Evolutionary conservation across 176 grass and related monocot species (phyloP), one percentile per base, ranked within the genome.

Genomic region (Chrysopogon serrulatus): DNA sequence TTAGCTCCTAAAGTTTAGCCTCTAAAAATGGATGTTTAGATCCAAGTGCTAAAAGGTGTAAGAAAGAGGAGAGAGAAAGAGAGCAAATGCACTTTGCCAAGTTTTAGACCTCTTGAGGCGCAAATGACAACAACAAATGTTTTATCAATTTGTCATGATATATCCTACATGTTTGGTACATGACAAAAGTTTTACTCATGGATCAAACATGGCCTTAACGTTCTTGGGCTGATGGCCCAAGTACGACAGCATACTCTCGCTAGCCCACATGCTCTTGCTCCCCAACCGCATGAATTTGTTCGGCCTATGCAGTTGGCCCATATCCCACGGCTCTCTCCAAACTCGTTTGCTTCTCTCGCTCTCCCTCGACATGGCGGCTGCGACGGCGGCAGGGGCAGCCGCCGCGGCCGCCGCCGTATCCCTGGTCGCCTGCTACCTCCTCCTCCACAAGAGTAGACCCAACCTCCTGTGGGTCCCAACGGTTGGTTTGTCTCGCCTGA

Each of bases 341-440:
- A 11, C 37, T 23, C 1, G 21, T 27, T 32, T 64, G 64, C 13
- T 30, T 60, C 79, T 24, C 73, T 28, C 65, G 27, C 67, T 21
- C 19, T 73, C 27, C 11, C 34, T 70, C 49, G 34, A 23, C 16
- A 99, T 99, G 96, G 91, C 89, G 74, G 85, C 63, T 80, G 90
- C 79, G 78, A 86, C 77, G 68, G 80, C 61, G 41, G 85, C 80
- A 26, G 77, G 68, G 64, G 86, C 80, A 5, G 86, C 77, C 65
- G 84, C 88, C 34, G 91, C 89, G 26, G 89, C 91, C 66, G 79
- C 92, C 36, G 90, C 95, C 65, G 69, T 88, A 51, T 86, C 91
- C 41, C 32, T 99, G 45, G 16, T 98, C 43, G 83, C 87, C 1
- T 94, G 82, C 83, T 84, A 74, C 57, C 9, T 95, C 67, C 33